A percentile compares a stretch with the other conserved stretches of the same genome.
phyloP scores from a whole-genome alignment of 2,329 filamentous ascomycete genomes.

The Fusarium mangiferae region DNA sequence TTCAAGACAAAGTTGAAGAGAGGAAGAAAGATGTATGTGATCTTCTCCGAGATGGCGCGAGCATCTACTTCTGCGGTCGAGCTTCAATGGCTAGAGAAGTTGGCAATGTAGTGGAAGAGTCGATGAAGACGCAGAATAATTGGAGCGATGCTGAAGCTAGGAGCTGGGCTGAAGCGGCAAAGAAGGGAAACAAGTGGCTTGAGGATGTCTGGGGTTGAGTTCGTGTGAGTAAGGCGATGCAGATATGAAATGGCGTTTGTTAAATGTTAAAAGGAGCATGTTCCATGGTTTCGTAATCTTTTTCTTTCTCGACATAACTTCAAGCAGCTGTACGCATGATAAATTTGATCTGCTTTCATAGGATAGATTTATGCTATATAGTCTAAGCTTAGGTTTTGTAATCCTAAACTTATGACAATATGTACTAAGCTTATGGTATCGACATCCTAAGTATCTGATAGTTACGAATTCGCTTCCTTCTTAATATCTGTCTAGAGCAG shows the following conservation, averaged over 20 bases:
- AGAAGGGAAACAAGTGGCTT: slow-evolving; percentile 62
- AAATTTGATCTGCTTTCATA: neutral
- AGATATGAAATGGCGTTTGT: neutral
- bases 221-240: neutral
- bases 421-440: neutral
- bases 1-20: slow-evolving; percentile 52
- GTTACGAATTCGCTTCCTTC: neutral
- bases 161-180: slow-evolving; percentile 58
- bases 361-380: no score
- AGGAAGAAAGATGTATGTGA: slow-evolving; percentile 42
- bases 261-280: neutral
- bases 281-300: neutral
- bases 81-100: slow-evolving; percentile 58
- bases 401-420: neutral
- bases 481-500: neutral
- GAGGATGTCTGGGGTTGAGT: slow-evolving; percentile 63
- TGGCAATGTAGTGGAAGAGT: slow-evolving; percentile 50
- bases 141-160: slow-evolving; percentile 54
- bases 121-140: slow-evolving; percentile 48
- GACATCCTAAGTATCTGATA: neutral
- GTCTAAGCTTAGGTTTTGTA: neutral
- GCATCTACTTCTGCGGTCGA: slow-evolving; percentile 55
- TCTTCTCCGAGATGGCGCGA: slow-evolving; percentile 49
- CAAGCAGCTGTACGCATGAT: neutral
- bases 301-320: neutral